Evolutionary conservation across 2,329 filamentous ascomycete species (phyloP).

Genomic region (Truncatella angustata): DNA sequence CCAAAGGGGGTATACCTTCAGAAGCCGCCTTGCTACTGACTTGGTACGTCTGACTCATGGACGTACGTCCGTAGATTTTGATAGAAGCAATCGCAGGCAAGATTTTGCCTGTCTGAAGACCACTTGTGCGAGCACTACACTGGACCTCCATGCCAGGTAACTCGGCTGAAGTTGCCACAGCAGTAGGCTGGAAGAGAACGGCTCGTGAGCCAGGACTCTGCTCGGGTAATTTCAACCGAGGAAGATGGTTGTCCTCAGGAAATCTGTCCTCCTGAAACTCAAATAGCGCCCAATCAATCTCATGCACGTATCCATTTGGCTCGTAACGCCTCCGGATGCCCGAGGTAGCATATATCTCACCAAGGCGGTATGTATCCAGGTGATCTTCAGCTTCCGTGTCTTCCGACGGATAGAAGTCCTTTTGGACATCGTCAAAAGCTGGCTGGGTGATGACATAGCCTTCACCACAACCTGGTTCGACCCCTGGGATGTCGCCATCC

Average conservation of each 20-base stretch:
- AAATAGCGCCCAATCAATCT: slow-evolving; percentile 95
- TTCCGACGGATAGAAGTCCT: slow-evolving; percentile 75
- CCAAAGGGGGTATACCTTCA: slow-evolving; percentile 12
- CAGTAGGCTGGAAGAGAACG: slow-evolving; percentile 47
- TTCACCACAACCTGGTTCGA: slow-evolving; percentile 71
- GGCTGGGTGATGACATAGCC: slow-evolving; percentile 86
- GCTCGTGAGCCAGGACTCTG: slow-evolving; percentile 26
- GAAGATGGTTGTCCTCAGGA: slow-evolving; percentile 71
- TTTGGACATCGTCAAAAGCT: slow-evolving; percentile 81
- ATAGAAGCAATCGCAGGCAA: slow-evolving; percentile 77
- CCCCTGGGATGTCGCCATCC: slow-evolving; percentile 74
- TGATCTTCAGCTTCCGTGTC: slow-evolving; percentile 78
- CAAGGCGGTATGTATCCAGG: slow-evolving; percentile 75
- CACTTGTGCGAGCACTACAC: slow-evolving; percentile 84
- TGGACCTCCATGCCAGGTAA: slow-evolving; percentile 79
- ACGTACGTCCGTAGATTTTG: slow-evolving; percentile 80
- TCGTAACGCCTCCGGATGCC: slow-evolving; percentile 76
- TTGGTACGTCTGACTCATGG: slow-evolving; percentile 72
- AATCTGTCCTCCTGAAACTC: slow-evolving; percentile 70
- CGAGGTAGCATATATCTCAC: slow-evolving; percentile 84
- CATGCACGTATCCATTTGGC: slow-evolving; percentile 72
- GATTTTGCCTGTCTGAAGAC: slow-evolving; percentile 76
- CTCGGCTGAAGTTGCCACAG: slow-evolving; percentile 56
- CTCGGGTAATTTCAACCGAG: slow-evolving; percentile 26
- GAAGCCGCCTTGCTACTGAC: slow-evolving; percentile 41